phyloP scores from a whole-genome alignment of 208 protist species.

The Acanthamoeba culbertsoni region DNA sequence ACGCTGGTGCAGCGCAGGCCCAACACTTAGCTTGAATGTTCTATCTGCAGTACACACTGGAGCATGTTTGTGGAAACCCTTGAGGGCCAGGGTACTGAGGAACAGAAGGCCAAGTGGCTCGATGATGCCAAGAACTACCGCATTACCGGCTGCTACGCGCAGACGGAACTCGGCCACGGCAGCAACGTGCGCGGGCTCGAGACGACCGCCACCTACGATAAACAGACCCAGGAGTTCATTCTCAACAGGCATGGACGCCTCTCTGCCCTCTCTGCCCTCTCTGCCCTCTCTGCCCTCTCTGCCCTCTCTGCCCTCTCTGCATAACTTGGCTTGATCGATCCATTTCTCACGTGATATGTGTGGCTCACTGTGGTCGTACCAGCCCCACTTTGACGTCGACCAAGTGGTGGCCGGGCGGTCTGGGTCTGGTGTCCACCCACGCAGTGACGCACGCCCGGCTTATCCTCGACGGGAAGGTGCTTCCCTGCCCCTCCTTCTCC shows the following conservation, averaged over 20 bases:
- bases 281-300: background rate
- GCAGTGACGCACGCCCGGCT: conserved; percentile 76
- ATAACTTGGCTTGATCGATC: too few species aligned
- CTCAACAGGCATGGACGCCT: conserved; percentile 72
- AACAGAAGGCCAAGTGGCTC: background rate
- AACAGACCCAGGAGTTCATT: conserved; percentile 71
- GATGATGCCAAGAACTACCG: background rate
- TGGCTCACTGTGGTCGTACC: too few species aligned
- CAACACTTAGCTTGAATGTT: too few species aligned
- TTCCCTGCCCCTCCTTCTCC: too few species aligned
- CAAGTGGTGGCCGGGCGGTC: conserved; percentile 70
- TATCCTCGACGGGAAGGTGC: conserved; percentile 59
- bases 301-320: background rate
- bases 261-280: background rate
- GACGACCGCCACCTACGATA: conserved; percentile 77
- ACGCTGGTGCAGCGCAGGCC: background rate
- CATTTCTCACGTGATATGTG: too few species aligned
- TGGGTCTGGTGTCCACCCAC: conserved; percentile 55
- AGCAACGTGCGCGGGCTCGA: conserved; percentile 76
- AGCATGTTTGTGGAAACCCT: conserved; percentile 36
- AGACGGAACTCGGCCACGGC: conserved; percentile 52
- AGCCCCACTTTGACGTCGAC: conserved; percentile 62
- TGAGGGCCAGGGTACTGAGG: background rate
- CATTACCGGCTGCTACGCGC: conserved; percentile 56
- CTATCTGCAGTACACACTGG: background rate